Evolutionary conservation across 768 basidiomycete species (phyloP), one percentile per base, ranked within the genome.

Genomic region (Sarcomyxa edulis): DNA sequence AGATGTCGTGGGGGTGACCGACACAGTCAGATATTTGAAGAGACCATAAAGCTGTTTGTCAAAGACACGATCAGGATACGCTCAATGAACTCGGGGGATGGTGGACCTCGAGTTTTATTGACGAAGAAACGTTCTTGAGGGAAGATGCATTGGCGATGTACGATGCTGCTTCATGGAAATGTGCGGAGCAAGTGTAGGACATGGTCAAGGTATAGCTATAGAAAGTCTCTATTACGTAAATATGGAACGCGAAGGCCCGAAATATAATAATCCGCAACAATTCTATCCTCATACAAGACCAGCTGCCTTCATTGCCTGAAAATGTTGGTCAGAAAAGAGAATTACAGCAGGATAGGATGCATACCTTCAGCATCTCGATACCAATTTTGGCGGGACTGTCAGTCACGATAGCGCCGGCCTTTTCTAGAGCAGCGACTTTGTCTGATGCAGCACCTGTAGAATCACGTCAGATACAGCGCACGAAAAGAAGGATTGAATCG

Each of bases 311-410:
- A 91, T 85, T 3, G 85, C 81, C 87, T 90, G 38, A 12, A 42
- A 34, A 50, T 11, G 12, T 37, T 45, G 23, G 25, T n/a, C 7
- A 32, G 31, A 33, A 39, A 34, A 22, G 24, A 9, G 30, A 10
- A 12, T 12, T 21, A 23, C 29, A 35, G 7, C 16, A 39, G 37
- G 28, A 7, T 3, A 40, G 10, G 7, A 15, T n/a, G 48, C 72
- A 42, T 42, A 87, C 94, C 77, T 92, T 83, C 47, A 93, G 71
- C 78, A 99, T 91, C 53, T 88, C 76, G 25, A 61, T 49, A 35
- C 96, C 96, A 59, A 99, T 94, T 68, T 94, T 84, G 1, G 96
- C 94, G 8, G 96, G 96, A 59, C 89, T 93, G 61, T 93, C 80
- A 6, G 91, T 93, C 46, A 99, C 94, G 50, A 94, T 74, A 20